Base-by-base conservation (phyloP, 2,329 filamentous ascomycete genomes). In the Epichloe elymi region DNA sequence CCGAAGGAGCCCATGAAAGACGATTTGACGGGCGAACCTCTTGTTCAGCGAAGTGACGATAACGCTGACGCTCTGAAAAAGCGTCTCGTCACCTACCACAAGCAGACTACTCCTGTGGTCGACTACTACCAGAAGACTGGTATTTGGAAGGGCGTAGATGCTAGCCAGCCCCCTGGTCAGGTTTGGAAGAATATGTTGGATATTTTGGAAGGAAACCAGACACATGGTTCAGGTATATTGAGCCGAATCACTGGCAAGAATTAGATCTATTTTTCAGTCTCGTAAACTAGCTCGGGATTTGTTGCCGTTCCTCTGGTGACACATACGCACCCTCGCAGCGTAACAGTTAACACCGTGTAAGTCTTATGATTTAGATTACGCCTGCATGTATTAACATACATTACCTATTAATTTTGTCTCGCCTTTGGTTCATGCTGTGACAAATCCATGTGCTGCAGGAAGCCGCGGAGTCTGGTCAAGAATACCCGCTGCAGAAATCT, bases 1-100 rank as follows among this genome's bases (percentile, higher is more conserved):
- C 93, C 93, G 63, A 95, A 96, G 82, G 73, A 82, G 62, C 64
- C 79, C 58, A 97, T 97, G 93, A 95, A 83, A 67, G 93, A 98
- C 71, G 93, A 98, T 70, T 71, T 96, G 59, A 97, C 93, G 19
- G 93, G 93, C 69, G 93, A 98, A 78, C 90, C 91, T 46, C 78
- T 98, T 60, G 86, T 97, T 63, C 93, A 97, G 77, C 85, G 93
- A 63, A 91, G 86, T 59, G 93, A 98, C 68, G 93, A 98, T 76
- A 98, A 97, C 69, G 90, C 87, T 60, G 91, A 90, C 8, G 88
- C 93, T 43, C 80, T 98, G 58, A 91, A 89, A 80, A 98, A 96
- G 83, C 86, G 93, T 56, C 79, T 98, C 54, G 76, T 75, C 40
- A 96, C 91, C 54, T 98, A 98, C 73, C 93, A 98, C 74, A 75